These are phyloP conservation scores for Lyophyllum shimeji DNA, from an alignment of 768 basidiomycete genomes.

Conservation along the genomic window DNA sequence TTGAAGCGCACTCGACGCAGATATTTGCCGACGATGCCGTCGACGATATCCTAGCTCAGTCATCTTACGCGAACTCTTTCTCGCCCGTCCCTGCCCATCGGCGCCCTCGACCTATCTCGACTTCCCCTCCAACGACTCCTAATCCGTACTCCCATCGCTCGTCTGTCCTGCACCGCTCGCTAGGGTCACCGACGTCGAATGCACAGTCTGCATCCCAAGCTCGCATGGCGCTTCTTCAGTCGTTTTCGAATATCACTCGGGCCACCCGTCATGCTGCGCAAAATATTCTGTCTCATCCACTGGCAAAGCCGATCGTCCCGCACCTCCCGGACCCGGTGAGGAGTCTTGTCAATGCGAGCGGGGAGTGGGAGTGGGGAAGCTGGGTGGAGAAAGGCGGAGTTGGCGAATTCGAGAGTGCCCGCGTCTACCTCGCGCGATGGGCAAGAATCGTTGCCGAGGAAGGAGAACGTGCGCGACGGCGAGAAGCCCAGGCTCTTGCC, in stretches of 20 bases:
- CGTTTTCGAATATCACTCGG: constrained; percentile 92
- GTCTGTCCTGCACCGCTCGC: constrained; percentile 79
- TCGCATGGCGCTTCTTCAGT: constrained; percentile 82
- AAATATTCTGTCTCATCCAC: constrained; percentile 91
- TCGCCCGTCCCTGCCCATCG: constrained; percentile 86
- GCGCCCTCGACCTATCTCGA: constrained; percentile 64
- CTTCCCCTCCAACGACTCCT: constrained; percentile 29
- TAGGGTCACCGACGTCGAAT: constrained; percentile 54
- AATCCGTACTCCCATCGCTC: constrained; percentile 66
- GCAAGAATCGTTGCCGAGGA: constrained; percentile 97
- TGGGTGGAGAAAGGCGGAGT: constrained; percentile 94
- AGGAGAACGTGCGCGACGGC: constrained; percentile 83
- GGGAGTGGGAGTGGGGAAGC: constrained; percentile 91
- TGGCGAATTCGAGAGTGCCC: constrained; percentile 94
- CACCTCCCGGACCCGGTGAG: constrained; percentile 94
- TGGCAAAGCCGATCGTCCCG: constrained; percentile 94
- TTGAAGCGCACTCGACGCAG: constrained; percentile 85
- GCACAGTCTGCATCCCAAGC: constrained; percentile 66
- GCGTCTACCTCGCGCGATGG: constrained; percentile 96
- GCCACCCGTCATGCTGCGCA: constrained; percentile 93
- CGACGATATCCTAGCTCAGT: constrained; percentile 81
- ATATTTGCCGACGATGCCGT: constrained; percentile 86
- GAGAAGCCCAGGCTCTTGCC: constrained; percentile 72
- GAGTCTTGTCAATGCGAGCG: constrained; percentile 85
- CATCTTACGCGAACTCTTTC: constrained; percentile 72